Evolutionary conservation across 2,329 filamentous ascomycete species (phyloP), one percentile per base, ranked within the genome.

Genomic region (Elsinoe australis): DNA sequence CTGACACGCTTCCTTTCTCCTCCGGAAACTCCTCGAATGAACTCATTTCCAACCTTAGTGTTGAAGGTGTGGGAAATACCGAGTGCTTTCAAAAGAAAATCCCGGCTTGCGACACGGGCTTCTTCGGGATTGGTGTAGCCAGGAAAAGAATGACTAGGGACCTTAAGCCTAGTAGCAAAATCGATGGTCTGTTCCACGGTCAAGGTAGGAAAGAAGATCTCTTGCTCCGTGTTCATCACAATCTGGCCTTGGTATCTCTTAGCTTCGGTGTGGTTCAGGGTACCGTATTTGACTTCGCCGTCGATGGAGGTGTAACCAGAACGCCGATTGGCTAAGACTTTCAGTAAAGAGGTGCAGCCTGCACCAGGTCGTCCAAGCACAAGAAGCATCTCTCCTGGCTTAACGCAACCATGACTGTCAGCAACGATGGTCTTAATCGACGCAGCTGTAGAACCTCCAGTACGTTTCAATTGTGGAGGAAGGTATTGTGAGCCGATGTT

Each of bases 291-390:
- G 3, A 84, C 71, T 24, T 62, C 55, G 5, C 59, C 59, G 1
- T 53, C 41, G 35, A 58, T 67, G 18, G 57, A 54, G 9, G 57
- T 53, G 32, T 61, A 61, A 10, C 59, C 60, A 9, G 54, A 49
- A 29, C 80, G 68, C 49, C 76, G 73, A 56, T 86, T 87, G 44
- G 80, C 72, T 4, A 87, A 69, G 56, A 83, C 71, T 56, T 83
- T 87, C 36, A 88, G 69, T 10, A 87, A 69, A 0, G 82, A 83
- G 0, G 82, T 84, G 60, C 83, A 87, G 3, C 80, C 80, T 3
- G 75, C 78, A 0, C 71, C 75, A 0, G 71, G 71, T 12, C 68
- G 58, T n/a, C 70, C 71, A 5, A 62, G 53, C 1, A 62, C 60
- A n/a, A 61, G 54, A n/a, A 62, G 50, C 59, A 61, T 61, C 52